Conservation (phyloP, 345 rosid genomes). For the Arabidopsis thaliana region TAIR10.1 NC_003076.8:537501-538000, state of each 20-base stretch:
- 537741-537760: neutral
- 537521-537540: neutral
- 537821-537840: slow-evolving; percentile 1
- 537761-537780: neutral
- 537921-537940: slow-evolving; percentile 40
- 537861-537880: slow-evolving; percentile 38
- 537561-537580: neutral
- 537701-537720: neutral
- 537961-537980: slow-evolving; percentile 22
- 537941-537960: slow-evolving; percentile 13
- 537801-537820: slow-evolving; percentile 12
- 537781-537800: neutral
- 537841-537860: slow-evolving; percentile 5
- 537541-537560: too few relatives aligned
- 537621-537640: neutral
- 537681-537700: neutral
- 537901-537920: slow-evolving; percentile 34
- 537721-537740: neutral
- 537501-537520: too few relatives aligned
- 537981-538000: slow-evolving; percentile 32
- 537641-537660: slow-evolving; percentile 14
- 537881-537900: too few relatives aligned
- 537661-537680: neutral
- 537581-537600: neutral
- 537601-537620: neutral